phyloP scores from a whole-genome alignment of 495 filamentous ascomycete species.

The Neurospora sp. region DNA sequence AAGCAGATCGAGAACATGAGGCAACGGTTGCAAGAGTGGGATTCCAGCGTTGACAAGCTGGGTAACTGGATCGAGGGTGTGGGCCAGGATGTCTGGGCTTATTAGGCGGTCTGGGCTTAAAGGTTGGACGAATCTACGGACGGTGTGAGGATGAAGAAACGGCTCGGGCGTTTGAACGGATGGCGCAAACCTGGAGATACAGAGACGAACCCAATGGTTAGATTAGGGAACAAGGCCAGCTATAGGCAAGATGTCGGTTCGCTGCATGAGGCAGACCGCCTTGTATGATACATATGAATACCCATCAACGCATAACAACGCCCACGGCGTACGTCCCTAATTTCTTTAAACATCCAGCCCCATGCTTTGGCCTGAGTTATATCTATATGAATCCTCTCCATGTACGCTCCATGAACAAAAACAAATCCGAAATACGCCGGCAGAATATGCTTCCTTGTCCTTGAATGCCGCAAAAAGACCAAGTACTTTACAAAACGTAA shows the following conservation, averaged over 20 bases:
- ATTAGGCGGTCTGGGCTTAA: constrained; percentile 33
- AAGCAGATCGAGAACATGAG: constrained; percentile 94
- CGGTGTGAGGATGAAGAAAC: background rate
- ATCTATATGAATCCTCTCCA: background rate
- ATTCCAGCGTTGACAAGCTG: constrained; percentile 84
- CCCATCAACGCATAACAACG: background rate
- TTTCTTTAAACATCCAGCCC: background rate
- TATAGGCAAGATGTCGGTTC: background rate
- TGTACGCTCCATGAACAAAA: background rate
- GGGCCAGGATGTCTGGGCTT: constrained; percentile 85
- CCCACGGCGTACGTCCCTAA: background rate
- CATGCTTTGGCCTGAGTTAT: background rate
- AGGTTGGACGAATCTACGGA: background rate
- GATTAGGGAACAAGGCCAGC: background rate
- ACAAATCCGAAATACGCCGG: background rate
- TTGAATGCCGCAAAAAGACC: background rate
- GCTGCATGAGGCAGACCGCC: background rate
- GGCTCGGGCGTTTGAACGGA: background rate
- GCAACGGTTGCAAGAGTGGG: constrained; percentile 80
- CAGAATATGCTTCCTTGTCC: background rate
- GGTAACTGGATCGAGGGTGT: constrained; percentile 90
- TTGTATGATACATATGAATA: background rate
- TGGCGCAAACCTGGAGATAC: background rate
- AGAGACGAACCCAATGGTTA: background rate
- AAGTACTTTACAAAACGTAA: background rate